phyloP scores from a whole-genome alignment of 495 filamentous ascomycete genomes.

The Talaromyces trachyspermus region DNA sequence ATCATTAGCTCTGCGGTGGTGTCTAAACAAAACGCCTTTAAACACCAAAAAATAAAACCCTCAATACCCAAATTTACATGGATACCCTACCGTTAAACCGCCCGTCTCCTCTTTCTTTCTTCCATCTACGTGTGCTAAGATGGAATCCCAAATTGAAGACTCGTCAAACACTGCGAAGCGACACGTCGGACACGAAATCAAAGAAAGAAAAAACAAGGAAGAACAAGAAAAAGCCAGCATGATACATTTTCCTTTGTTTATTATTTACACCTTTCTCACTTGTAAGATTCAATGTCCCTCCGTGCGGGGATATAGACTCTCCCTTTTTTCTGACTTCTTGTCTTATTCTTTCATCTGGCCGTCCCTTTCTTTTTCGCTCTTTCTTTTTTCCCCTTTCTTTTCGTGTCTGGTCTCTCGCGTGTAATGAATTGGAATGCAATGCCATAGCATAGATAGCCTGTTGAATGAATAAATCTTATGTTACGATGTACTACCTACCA shows the following conservation, averaged over 20 bases:
- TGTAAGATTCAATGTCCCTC: no score
- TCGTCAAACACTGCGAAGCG: no score
- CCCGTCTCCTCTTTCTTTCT: not conserved
- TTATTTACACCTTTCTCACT: no score
- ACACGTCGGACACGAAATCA: no score
- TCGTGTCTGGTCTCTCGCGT: not conserved
- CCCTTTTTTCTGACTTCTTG: no score
- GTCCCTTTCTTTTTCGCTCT: no score
- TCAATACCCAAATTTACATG: not conserved
- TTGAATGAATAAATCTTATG: not conserved
- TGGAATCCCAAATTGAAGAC: no score
- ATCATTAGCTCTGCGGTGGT: slow-evolving; percentile 35
- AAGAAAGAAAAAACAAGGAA: no score
- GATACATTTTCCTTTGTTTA: no score
- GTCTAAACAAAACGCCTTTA: slow-evolving; percentile 26
- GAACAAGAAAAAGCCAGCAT: no score
- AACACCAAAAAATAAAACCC: not conserved
- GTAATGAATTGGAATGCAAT: not conserved
- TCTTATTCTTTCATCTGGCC: no score
- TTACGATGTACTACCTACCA: not conserved
- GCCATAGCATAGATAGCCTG: slow-evolving; percentile 1
- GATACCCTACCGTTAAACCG: slow-evolving; percentile 6
- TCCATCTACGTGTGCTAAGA: slow-evolving; percentile 3
- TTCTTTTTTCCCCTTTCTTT: not conserved
- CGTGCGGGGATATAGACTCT: no score